Conservation (phyloP, 768 basidiomycete species). For the Solioccasus polychromus region DNA sequence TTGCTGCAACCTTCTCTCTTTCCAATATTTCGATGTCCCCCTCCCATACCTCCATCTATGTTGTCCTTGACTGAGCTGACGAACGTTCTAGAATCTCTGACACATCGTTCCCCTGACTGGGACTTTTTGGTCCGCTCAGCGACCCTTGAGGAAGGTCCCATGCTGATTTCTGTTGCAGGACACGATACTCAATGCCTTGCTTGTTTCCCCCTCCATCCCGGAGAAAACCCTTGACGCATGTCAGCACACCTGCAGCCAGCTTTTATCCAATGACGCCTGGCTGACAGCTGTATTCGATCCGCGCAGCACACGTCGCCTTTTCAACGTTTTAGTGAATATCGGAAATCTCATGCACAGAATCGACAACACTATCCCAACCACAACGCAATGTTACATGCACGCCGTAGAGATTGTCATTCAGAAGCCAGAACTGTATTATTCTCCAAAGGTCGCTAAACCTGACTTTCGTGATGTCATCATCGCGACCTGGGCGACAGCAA, state of each 20-base stretch:
- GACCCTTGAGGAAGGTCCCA: not conserved
- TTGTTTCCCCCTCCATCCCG: slow-evolving; percentile 28
- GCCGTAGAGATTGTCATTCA: slow-evolving; percentile 43
- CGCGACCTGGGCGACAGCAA: slow-evolving; percentile 36
- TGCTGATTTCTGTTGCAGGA: slow-evolving; percentile 23
- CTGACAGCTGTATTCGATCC: slow-evolving; percentile 22
- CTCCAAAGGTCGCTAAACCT: slow-evolving; percentile 19
- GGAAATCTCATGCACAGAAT: slow-evolving; percentile 35
- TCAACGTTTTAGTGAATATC: slow-evolving; percentile 43
- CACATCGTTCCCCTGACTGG: slow-evolving; percentile 29
- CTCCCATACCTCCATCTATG: slow-evolving; percentile 17
- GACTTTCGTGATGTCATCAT: slow-evolving; percentile 39
- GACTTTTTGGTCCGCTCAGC: slow-evolving; percentile 28
- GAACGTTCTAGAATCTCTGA: slow-evolving; percentile 21
- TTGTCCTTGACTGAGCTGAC: slow-evolving; percentile 26
- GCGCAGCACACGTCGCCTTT: slow-evolving; percentile 40
- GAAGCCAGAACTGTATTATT: slow-evolving; percentile 21
- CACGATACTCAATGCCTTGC: slow-evolving; percentile 20
- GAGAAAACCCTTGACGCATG: slow-evolving; percentile 32
- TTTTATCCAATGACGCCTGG: slow-evolving; percentile 26
- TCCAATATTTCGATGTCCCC: slow-evolving; percentile 16
- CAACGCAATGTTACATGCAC: slow-evolving; percentile 37
- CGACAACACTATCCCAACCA: slow-evolving; percentile 26
- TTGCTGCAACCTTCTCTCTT: slow-evolving; percentile 17
- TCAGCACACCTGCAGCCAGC: slow-evolving; percentile 31